Conservation (phyloP, 306 rosid genomes). For the Echinosophora koreensis region DNA sequence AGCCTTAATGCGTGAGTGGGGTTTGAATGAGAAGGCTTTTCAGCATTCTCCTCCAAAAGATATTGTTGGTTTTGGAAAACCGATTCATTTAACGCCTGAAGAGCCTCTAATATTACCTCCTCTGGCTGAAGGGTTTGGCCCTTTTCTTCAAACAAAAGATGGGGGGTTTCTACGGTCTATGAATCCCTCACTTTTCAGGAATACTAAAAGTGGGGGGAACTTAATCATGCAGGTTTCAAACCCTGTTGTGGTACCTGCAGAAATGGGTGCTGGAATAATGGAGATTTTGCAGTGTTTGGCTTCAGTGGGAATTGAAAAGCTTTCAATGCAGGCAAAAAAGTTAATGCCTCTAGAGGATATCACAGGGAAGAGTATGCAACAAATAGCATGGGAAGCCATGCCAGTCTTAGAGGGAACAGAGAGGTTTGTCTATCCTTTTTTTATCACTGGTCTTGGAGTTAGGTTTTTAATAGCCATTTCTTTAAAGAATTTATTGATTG, state of each 20-base stretch:
- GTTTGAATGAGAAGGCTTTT: slow-evolving; percentile 81
- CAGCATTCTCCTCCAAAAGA: slow-evolving; percentile 77
- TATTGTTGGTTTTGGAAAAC: slow-evolving; percentile 72
- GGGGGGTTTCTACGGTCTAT: slow-evolving; percentile 88
- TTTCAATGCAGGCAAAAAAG: slow-evolving; percentile 91
- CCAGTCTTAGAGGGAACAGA: slow-evolving; percentile 62
- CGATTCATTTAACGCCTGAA: slow-evolving; percentile 62
- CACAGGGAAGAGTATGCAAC: slow-evolving; percentile 92
- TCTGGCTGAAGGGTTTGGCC: slow-evolving; percentile 86
- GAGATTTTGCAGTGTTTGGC: slow-evolving; percentile 81
- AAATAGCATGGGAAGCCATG: slow-evolving; percentile 85
- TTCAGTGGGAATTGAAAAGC: slow-evolving; percentile 90
- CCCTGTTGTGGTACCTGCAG: slow-evolving; percentile 91
- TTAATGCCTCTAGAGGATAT: slow-evolving; percentile 91
- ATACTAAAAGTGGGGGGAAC: slow-evolving; percentile 69
- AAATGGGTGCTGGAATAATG: slow-evolving; percentile 91
- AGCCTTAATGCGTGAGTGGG: slow-evolving; percentile 90
- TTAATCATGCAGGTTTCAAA: slow-evolving; percentile 91
- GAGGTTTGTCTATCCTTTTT: slow-evolving; percentile 63
- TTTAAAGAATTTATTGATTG: slow-evolving; percentile 19
- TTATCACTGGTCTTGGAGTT: slow-evolving; percentile 13
- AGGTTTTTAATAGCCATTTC: slow-evolving; percentile 12
- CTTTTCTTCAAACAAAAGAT: slow-evolving; percentile 76
- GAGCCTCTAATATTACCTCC: slow-evolving; percentile 70
- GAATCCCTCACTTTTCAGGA: slow-evolving; percentile 78